Conservation (phyloP, 1,139 yeast genomes). For the Candida frijolesensis region DNA sequence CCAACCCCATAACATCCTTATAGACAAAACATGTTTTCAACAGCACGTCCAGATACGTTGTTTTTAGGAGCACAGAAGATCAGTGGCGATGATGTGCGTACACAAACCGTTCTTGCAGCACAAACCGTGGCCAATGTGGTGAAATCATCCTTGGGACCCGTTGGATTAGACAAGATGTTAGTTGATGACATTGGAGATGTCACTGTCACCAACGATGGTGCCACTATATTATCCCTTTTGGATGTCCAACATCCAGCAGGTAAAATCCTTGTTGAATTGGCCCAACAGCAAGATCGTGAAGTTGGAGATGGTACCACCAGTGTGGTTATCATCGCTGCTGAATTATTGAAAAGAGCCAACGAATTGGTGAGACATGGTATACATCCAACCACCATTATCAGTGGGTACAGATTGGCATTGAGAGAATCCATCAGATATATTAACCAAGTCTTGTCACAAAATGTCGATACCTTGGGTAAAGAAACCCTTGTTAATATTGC, state of each 20-base stretch:
- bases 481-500: conserved; percentile 86
- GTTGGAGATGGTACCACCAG: conserved; percentile 98
- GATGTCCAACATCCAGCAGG: conserved; percentile 99
- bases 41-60: conserved; percentile 88
- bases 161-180: conserved; percentile 96
- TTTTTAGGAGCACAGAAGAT: conserved; percentile 95
- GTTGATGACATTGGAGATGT: conserved; percentile 99
- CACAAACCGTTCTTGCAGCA: conserved; percentile 95
- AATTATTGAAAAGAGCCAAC: conserved; percentile 87
- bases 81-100: conserved; percentile 94
- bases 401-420: conserved; percentile 92
- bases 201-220: conserved; percentile 98
- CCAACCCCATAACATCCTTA: neutral
- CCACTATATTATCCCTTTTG: conserved; percentile 84
- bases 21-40: conserved; percentile 35
- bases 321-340: conserved; percentile 96
- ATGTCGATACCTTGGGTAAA: conserved; percentile 82
- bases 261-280: conserved; percentile 92
- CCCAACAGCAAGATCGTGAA: conserved; percentile 98
- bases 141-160: conserved; percentile 96
- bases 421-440: conserved; percentile 91
- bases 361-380: conserved; percentile 91
- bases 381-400: conserved; percentile 96
- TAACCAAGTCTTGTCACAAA: conserved; percentile 78
- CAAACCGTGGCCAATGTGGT: conserved; percentile 97